A percentile compares a stretch with the other conserved stretches of the same genome.
Conservation (phyloP, 768 basidiomycete species). For the Gymnopilus junonius region DNA sequence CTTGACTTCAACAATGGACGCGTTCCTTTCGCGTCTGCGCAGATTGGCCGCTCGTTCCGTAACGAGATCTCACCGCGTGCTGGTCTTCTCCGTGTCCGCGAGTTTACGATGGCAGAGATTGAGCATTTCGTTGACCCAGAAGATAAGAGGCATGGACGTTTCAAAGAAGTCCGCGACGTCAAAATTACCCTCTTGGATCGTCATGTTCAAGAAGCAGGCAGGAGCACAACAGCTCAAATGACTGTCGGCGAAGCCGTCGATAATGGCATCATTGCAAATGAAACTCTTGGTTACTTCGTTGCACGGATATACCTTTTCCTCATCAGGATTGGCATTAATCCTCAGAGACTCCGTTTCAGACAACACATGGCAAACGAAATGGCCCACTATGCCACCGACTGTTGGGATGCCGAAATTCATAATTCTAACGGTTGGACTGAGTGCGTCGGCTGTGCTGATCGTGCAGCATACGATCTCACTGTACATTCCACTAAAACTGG, state of each 20-base stretch:
- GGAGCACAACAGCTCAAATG: slow-evolving; percentile 65
- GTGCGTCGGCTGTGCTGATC: slow-evolving; percentile 98
- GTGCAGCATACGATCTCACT: slow-evolving; percentile 66
- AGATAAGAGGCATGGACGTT: slow-evolving; percentile 87
- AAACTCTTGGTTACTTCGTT: slow-evolving; percentile 97
- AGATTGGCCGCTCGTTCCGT: slow-evolving; percentile 94
- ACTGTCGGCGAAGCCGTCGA: slow-evolving; percentile 89
- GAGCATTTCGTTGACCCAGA: slow-evolving; percentile 98
- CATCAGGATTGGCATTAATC: slow-evolving; percentile 88
- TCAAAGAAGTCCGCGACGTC: slow-evolving; percentile 78
- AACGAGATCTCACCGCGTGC: slow-evolving; percentile 99
- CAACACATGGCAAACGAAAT: slow-evolving; percentile 98
- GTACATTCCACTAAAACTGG: slow-evolving; percentile 87
- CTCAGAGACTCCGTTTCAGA: slow-evolving; percentile 83
- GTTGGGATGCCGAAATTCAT: slow-evolving; percentile 99
- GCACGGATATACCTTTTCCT: slow-evolving; percentile 92
- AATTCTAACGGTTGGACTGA: slow-evolving; percentile 94
- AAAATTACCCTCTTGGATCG: slow-evolving; percentile 80
- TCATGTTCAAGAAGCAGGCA: slow-evolving; percentile 79
- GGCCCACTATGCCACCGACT: slow-evolving; percentile 97
- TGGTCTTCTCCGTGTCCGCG: slow-evolving; percentile 90
- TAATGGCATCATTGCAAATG: slow-evolving; percentile 88
- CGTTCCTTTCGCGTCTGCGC: slow-evolving; percentile 95
- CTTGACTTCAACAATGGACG: slow-evolving; percentile 98
- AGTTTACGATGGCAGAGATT: slow-evolving; percentile 99